Base-by-base conservation (phyloP, 2,329 filamentous ascomycete species). In the Colletotrichum truncatum region DNA sequence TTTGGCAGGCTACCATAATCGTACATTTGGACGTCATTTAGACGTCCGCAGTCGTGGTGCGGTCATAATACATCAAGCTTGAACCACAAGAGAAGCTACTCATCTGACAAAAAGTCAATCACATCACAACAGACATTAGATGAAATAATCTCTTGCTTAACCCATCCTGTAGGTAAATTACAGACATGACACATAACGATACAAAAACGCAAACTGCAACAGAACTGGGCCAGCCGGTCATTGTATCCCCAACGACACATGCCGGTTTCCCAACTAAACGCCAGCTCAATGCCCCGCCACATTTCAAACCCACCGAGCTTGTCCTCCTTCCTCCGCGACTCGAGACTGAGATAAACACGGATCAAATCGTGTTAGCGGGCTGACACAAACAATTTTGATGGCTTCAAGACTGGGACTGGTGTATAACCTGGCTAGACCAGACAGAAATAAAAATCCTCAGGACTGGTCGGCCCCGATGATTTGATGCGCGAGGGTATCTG, bases 401-500 rank as follows among this genome's bases (percentile, higher is more conserved):
- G 34, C 25, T 48, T 38, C 26, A 8, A 9, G 18, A 28, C 39
- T n/a, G 34, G 41, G 23, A 32, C 46, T 53, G 23, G 25, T 41
- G n/a, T 14, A 56, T 38, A 45, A 49, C 46, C 36, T 41, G 34
- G 21, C 26, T 21, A 49, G 23, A 8, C 12, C 21, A 28, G 52
- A 43, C 25, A 43, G 61, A 38, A 57, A 48, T 75, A 72, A 72
- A 54, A 45, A 18, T 28, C 23, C 34, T 62, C 45, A 26, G 25
- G 59, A 67, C 53, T 43, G 36, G 41, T 53, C 59, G 64, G 46
- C 59, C 48, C 12, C 53, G 32, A 67, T 26, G 34, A 16, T 41
- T 45, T 53, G 43, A 56, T 57, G 58, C 63, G 51, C 54, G 61
- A 66, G 61, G 65, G 65, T 67, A 67, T 67, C 65, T 65, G 56